Evolutionary conservation across 164 flowering plant genomes (phyloP), one percentile per base, ranked within the genome.

Genomic region (Cinnamomum micranthum): DNA sequence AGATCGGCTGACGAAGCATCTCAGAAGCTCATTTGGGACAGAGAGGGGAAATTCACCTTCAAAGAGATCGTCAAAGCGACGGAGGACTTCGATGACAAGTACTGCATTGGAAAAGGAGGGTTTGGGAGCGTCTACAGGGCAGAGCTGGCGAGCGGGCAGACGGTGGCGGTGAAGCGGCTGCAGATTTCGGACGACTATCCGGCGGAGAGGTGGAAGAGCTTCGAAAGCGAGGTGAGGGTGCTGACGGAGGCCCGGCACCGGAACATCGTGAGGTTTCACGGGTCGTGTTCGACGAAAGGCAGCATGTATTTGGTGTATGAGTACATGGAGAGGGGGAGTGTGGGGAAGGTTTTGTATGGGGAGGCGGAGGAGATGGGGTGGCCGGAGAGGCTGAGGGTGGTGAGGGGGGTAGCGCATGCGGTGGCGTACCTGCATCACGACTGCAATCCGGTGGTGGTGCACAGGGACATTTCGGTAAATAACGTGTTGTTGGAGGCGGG

Each of bases 241-340:
- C 68, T 81, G 55, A 71, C 79, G 14, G 69, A 68, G n/a, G 76
- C 78, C 52, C 71, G 85, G 64, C 87, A 84, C 64, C 74, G 81
- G 15, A 84, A 84, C 68, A 80, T 84, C 25, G 82, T 84, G 20
- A 84, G 77, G 33, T 28, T 84, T 75, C 76, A 79, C 55, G 85
- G 85, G 6, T 82, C 75, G 78, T 73, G 80, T 22, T 33, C 71
- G 52, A 27, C 5, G 50, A 77, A 75, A 0, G 78, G 72, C 23
- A 50, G 41, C 77, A 68, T 77, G 77, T 82, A 68, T 41, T 73
- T 84, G 65, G 82, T 82, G 25, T 84, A 73, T 59, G 83, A 84
- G 71, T 82, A 55, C 35, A 68, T 81, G 31, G 85, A 80, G 75
- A 84, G 74, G 76, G 84, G 81, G 5, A 78, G 71, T 50, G 70